phyloP scores from a whole-genome alignment of 257 asterid genomes.

The Catharanthus roseus region DNA sequence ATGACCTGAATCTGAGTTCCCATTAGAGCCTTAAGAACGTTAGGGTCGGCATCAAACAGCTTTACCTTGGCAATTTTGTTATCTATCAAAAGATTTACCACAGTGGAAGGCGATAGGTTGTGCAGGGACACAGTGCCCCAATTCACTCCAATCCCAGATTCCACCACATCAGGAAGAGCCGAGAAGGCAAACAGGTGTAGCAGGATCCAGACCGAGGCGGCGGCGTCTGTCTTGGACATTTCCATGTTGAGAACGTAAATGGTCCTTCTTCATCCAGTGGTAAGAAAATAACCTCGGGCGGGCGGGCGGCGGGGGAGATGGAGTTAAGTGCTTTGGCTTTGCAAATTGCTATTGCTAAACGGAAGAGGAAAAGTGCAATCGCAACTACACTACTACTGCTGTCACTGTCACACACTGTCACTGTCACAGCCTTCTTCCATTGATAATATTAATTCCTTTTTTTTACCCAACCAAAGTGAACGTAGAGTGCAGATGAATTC shows the following conservation, averaged over 20 bases:
- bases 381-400: too few species aligned
- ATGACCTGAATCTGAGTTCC: conserved; percentile 83
- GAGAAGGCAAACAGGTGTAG: not conserved
- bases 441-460: too few species aligned
- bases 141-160: conserved; percentile 80
- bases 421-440: too few species aligned
- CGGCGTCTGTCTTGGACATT: not conserved
- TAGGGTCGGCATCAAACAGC: conserved; percentile 79
- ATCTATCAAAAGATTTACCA: conserved; percentile 69
- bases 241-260: not conserved
- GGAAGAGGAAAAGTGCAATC: too few species aligned
- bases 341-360: too few species aligned
- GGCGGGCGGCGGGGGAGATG: too few species aligned
- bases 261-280: not conserved
- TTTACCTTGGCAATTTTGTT: conserved; percentile 73
- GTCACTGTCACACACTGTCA: too few species aligned
- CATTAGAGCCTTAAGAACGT: conserved; percentile 51
- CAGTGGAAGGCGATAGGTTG: conserved; percentile 63
- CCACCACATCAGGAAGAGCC: conserved; percentile 28
- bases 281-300: too few species aligned
- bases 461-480: too few species aligned
- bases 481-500: too few species aligned
- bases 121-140: conserved; percentile 82
- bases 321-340: too few species aligned
- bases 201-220: not conserved